Base-by-base conservation (phyloP, 2,329 filamentous ascomycete genomes). In the Fusarium oxysporum region DNA sequence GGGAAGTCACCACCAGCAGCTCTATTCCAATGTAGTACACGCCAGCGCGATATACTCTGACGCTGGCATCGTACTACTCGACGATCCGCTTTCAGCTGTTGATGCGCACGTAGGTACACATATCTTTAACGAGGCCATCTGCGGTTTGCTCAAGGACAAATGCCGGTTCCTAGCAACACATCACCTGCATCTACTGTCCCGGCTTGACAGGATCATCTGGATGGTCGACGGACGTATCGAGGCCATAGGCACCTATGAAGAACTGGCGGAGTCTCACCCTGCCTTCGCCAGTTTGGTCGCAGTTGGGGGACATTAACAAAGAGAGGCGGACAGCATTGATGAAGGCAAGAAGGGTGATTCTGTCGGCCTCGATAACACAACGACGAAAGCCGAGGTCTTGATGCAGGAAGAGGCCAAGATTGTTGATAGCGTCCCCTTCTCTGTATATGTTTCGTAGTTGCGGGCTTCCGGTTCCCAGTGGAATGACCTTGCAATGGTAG, bases 371-470 rank as follows among this genome's bases (percentile, higher is more conserved):
- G 21, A 38, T 6, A 48, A 19, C 32, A 48, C 10, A 6, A 48
- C 33, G 28, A 57, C 54, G 30, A 58, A 58, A 30, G 41, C 55
- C 11, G 55, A 48, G 23, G 55, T 58, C 1, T 38, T 58, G 41
- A 58, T 58, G 41, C 41, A 58, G 25, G 55, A 58, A 48, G 32
- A 58, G 32, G 25, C 55, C 23, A 58, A 58, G 32, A 58, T 58
- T 28, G 41, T 58, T 5, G 55, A 32, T 25, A 58, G 55, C 4
- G 32, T 58, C 5, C 41, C 55, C 32, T 50, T 59, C 8, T 59
- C 56, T 13, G 25, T 58, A n/a, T 59, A 59, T 25, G 25, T 59
- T n/a, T 59, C 23, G 16, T 59, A 25, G 56, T 8, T 59, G 12
- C 8, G 16, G 21, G 33, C 33, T 50, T 59, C 56, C 8, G 43